Base-by-base conservation (phyloP, 2,329 filamentous ascomycete species). In the Aspergillus sojae region DNA sequence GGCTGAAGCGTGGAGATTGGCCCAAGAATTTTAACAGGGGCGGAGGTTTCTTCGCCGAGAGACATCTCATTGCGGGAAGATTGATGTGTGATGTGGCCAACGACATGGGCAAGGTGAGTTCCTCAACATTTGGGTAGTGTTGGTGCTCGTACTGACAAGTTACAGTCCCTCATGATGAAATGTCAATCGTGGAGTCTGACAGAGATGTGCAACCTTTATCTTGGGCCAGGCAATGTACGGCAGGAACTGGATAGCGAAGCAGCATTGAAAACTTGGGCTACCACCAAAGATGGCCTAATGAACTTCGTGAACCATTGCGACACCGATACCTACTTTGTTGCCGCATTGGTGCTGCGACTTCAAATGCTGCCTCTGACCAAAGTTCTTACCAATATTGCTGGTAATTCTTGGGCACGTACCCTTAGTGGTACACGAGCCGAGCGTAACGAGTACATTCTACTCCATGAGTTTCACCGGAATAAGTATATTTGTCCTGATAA, bases 401-500 rank as follows among this genome's bases (percentile, higher is more conserved):
- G 95, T 70, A 99, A 99, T 78, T 98, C 95, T 1, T 99, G 95
- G 95, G 94, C 94, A 60, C 89, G 95, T 75, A 99, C 95, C 2
- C 83, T 99, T 46, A 97, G 93, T 43, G 95, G 95, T 78, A 99
- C 95, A 23, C 90, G 95, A 75, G 95, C 95, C 10, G 95, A 99
- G 81, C 91, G 95, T 41, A 99, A 99, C 80, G 95, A 99, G 80
- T 99, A 97, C 84, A 99, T 99, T 92, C 75, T 99, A 75, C 86
- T 99, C 5, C 95, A 99, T 71, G 94, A 98, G 74, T 99, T 99
- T 75, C 87, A 97, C 76, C 90, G 91, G 66, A 97, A 95, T 80
- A 98, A 97, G 78, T 99, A 96, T 75, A 97, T 99, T 65, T 97
- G 93, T 75, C 95, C 95, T 0, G 96, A 99, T 81, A 99, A 99